Evolutionary conservation across 2,329 filamentous ascomycete genomes (phyloP).

Genomic region (Fusarium burgessii): DNA sequence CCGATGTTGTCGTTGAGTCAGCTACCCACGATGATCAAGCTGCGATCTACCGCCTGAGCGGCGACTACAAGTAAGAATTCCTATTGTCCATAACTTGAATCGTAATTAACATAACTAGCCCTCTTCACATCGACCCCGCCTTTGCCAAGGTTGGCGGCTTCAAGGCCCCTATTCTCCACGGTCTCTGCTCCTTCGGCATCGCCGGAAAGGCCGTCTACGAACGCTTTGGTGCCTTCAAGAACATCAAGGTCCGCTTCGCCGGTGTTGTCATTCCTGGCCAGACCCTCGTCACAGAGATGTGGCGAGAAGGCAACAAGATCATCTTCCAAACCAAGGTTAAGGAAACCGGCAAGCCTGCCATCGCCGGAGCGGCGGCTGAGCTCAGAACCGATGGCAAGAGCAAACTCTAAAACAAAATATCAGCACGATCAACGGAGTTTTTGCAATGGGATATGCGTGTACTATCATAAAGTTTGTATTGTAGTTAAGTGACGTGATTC

Average conservation of each 20-base stretch:
- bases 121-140: constrained; percentile 92
- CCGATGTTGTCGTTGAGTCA: constrained; percentile 87
- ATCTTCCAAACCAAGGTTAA: constrained; percentile 90
- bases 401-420: constrained; percentile 48
- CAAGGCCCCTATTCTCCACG: constrained; percentile 93
- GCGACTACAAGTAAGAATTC: constrained; percentile 80
- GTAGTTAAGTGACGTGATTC: constrained; percentile 38
- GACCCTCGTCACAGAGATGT: constrained; percentile 94
- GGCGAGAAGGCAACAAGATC: constrained; percentile 84
- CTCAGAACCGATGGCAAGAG: constrained; percentile 60
- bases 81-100: background rate
- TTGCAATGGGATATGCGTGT: constrained; percentile 30
- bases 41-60: constrained; percentile 90
- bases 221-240: constrained; percentile 85
- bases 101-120: constrained; percentile 57
- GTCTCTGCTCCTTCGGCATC: constrained; percentile 95
- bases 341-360: constrained; percentile 91
- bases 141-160: constrained; percentile 98
- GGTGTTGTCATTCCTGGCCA: constrained; percentile 87
- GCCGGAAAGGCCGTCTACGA: constrained; percentile 90
- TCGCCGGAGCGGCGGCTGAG: constrained; percentile 84
- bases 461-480: constrained; percentile 46
- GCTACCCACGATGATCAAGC: constrained; percentile 92
- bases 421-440: constrained; percentile 23
- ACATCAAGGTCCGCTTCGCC: constrained; percentile 92